These are phyloP conservation scores for Solanum sparsipilum DNA, from an alignment of 257 asterid species.

Conservation along the genomic window DNA sequence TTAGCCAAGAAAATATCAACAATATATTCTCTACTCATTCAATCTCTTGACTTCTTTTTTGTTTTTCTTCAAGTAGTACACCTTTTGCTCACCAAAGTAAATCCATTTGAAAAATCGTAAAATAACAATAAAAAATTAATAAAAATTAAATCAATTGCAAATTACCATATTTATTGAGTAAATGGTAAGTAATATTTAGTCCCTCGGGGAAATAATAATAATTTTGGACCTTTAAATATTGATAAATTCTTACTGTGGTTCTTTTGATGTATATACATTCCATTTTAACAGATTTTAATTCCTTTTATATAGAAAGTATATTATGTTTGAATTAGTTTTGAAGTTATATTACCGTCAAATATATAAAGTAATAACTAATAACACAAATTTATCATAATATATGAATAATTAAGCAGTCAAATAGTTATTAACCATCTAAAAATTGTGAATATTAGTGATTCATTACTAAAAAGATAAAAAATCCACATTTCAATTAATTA, in stretches of 20 bases:
- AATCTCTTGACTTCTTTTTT: not conserved
- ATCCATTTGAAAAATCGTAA: no score
- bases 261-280: not conserved
- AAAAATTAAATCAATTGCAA: not conserved
- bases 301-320: not conserved
- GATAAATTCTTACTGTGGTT: not conserved
- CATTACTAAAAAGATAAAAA: not conserved
- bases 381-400: not conserved
- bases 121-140: not conserved
- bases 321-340: not conserved
- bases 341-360: not conserved
- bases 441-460: not conserved
- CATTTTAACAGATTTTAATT: no score
- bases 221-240: not conserved
- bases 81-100: not conserved
- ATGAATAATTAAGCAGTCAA: not conserved
- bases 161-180: not conserved
- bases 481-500: not conserved
- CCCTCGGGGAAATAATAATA: not conserved
- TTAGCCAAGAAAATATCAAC: not conserved
- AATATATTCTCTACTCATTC: not conserved
- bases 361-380: not conserved
- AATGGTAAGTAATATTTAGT: not conserved
- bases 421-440: not conserved
- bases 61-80: not conserved